phyloP scores from a whole-genome alignment of 768 basidiomycete species.

The Cantharellus anzutake region DNA sequence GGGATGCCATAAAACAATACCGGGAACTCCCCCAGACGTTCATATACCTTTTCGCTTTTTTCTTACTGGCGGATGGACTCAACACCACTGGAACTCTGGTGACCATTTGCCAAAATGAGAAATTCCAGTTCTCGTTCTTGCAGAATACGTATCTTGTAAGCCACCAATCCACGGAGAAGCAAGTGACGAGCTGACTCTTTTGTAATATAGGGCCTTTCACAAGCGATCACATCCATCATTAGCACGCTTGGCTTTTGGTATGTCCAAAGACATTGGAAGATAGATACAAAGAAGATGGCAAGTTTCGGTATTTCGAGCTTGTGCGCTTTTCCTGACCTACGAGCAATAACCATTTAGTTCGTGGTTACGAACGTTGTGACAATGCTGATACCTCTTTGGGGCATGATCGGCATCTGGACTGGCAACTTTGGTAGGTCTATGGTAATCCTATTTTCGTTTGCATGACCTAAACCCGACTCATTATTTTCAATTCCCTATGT shows the following conservation, averaged over 20 bases:
- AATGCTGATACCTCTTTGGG: conserved; percentile 56
- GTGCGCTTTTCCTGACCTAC: not conserved
- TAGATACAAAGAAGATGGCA: conserved; percentile 68
- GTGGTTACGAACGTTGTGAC: conserved; percentile 58
- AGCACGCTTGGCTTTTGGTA: conserved; percentile 71
- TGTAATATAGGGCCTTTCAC: conserved; percentile 23
- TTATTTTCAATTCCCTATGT: not conserved
- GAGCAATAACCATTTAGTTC: conserved; percentile 27
- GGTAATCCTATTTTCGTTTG: not conserved
- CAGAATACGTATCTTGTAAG: conserved; percentile 52
- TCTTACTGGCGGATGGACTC: conserved; percentile 62
- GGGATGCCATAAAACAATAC: conserved; percentile 55
- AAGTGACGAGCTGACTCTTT: not conserved
- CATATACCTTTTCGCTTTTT: conserved; percentile 55
- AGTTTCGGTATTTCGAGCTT: conserved; percentile 5
- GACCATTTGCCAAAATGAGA: conserved; percentile 59
- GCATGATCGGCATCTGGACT: conserved; percentile 44
- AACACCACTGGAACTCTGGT: conserved; percentile 66
- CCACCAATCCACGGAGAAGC: not conserved
- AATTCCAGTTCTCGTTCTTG: conserved; percentile 65
- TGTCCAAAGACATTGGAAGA: conserved; percentile 59
- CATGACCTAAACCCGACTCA: not conserved
- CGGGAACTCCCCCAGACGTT: conserved; percentile 67
- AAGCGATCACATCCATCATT: conserved; percentile 50
- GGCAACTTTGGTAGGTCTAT: conserved; percentile 35